Percentiles rank a stretch among this genome's conserved stretches.
Evolutionary conservation across 768 basidiomycete species (phyloP).

Genomic region (Leccinum rimulosum): DNA sequence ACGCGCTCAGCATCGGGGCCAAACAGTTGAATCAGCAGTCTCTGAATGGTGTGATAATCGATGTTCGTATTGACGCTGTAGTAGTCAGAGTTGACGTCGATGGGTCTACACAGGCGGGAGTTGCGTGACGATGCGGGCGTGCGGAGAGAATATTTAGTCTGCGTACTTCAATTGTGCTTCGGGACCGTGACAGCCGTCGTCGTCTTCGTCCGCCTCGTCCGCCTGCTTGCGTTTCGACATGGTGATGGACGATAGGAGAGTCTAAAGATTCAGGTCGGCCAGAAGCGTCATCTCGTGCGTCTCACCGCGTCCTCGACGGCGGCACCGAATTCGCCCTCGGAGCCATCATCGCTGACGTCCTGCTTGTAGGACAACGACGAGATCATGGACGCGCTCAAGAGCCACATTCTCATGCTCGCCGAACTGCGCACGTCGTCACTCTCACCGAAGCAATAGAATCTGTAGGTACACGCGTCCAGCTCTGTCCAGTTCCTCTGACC

Average conservation of each 20-base stretch:
- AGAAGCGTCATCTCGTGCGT: slow-evolving; percentile 86
- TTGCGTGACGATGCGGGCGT: neutral
- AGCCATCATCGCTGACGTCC: neutral
- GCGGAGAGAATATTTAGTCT: neutral
- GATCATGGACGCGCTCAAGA: slow-evolving; percentile 98
- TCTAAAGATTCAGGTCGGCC: slow-evolving; percentile 80
- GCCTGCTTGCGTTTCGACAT: slow-evolving; percentile 59
- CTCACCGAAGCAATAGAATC: slow-evolving; percentile 97
- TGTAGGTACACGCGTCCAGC: slow-evolving; percentile 51
- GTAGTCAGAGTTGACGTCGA: slow-evolving; percentile 70
- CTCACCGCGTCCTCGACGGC: neutral
- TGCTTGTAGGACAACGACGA: slow-evolving; percentile 79
- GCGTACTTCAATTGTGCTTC: no score
- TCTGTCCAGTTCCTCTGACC: neutral
- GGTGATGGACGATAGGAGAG: neutral
- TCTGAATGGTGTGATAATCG: slow-evolving; percentile 86
- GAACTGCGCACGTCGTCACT: slow-evolving; percentile 92
- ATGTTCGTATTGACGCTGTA: slow-evolving; percentile 79
- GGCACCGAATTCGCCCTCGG: neutral
- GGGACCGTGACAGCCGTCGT: no score
- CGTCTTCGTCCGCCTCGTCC: slow-evolving; percentile 4
- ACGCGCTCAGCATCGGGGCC: slow-evolving; percentile 70
- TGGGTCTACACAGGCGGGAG: slow-evolving; percentile 5
- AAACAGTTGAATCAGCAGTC: slow-evolving; percentile 68
- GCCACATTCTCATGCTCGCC: slow-evolving; percentile 94